Percentiles rank a stretch among this genome's conserved stretches.
These are phyloP conservation scores for Solanum arcanum DNA, from an alignment of 257 asterid species.

Conservation along the genomic window DNA sequence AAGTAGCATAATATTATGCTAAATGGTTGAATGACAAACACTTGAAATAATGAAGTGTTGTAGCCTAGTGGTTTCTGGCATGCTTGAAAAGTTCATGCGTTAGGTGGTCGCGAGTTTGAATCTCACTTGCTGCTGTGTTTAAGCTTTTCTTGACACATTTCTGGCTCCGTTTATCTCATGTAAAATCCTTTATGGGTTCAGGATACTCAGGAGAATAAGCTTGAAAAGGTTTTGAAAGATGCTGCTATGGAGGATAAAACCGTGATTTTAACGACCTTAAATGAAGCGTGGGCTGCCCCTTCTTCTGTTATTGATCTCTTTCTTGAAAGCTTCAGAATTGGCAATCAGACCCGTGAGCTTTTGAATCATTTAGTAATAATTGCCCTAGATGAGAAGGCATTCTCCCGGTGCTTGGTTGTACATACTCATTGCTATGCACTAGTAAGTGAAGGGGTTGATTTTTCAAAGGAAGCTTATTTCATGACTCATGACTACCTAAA, in stretches of 20 bases:
- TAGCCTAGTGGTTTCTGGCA: not conserved
- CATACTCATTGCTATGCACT: constrained; percentile 31
- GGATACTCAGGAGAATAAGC: constrained; percentile 23
- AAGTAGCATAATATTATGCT: no score
- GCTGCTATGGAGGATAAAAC: constrained; percentile 39
- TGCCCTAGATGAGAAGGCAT: constrained; percentile 41
- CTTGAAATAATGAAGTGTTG: not conserved
- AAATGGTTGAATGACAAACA: not conserved
- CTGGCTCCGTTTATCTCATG: not conserved
- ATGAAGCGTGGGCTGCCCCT: constrained; percentile 42
- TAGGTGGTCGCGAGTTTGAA: not conserved
- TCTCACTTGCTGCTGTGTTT: not conserved
- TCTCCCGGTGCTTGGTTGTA: constrained; percentile 11
- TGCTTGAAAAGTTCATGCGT: not conserved
- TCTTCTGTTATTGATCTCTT: constrained; percentile 36
- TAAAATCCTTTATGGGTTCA: not conserved
- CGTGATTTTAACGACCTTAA: constrained; percentile 40
- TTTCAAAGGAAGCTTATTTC: constrained; percentile 32
- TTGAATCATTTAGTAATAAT: constrained; percentile 39
- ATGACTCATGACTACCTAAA: constrained; percentile 27
- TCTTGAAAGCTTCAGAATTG: constrained; percentile 39
- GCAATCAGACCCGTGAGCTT: constrained; percentile 27
- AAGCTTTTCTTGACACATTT: not conserved
- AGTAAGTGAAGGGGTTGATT: constrained; percentile 17
- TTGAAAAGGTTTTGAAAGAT: constrained; percentile 23